Evolutionary conservation across 805 yeast species (phyloP), one percentile per base, ranked within the genome.

Genomic region (Ogataea nakhonphanomensis): DNA sequence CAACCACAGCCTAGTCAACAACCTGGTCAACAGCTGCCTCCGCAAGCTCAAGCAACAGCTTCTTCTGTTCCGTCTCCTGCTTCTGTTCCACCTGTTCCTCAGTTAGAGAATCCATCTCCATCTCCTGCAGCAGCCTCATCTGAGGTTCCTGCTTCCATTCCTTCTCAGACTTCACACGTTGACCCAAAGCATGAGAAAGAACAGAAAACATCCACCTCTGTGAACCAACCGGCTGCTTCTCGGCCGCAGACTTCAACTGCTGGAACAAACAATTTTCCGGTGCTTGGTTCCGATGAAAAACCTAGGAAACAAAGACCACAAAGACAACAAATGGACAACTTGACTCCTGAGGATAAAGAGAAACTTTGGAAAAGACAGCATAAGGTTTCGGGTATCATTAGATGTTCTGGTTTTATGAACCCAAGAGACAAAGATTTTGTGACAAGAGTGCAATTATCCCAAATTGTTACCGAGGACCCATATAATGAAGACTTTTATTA

Each of bases 361-460:
- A 74, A 78, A 50, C 69, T 79, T 41, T 74, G 79, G 41, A 69
- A 68, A 34, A 81, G 93, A 67, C 87, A 81, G 49, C 81, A 80
- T 44, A 84, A 85, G 59, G 89, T 84, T 36, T 73, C 79, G 33
- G 74, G 83, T 48, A 85, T 88, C 54, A 73, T 84, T 58, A 80
- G 78, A 56, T 87, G 82, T 67, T 84, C 93, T 22, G 97, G 97
- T 48, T 78, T 93, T 48, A 93, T 93, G 99, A 87, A 89, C 55
- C 95, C 96, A 43, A 85, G 91, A 67, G 99, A 93, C 63, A 90
- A 90, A 67, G 96, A 91, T 65, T 89, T 86, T 58, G 91, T 93
- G 35, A 88, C 96, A 31, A 77, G 97, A 60, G 82, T 90, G 58
- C 99, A 93, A 65, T 74, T 93, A 48, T 88, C 96, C 35, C 96